Evolutionary conservation across 257 asterid species (phyloP).

Genomic region (Fraxinus anomala): DNA sequence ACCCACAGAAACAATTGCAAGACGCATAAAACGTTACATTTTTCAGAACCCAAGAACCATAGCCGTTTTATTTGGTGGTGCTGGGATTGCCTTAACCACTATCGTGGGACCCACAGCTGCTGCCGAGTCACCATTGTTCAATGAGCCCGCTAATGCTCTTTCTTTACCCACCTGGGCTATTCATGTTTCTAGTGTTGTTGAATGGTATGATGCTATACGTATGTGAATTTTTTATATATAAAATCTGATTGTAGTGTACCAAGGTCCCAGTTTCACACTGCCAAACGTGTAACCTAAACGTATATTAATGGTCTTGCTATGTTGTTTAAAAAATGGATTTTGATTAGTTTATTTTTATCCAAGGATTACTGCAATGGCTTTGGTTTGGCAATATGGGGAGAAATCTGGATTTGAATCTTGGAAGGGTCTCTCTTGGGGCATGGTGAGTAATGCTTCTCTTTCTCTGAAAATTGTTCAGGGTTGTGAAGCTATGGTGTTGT

Average conservation of each 20-base stretch:
- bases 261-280: neutral
- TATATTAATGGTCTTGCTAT: neutral
- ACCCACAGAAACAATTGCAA: conserved; percentile 24
- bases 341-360: conserved; percentile 4
- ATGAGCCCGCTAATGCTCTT: conserved; percentile 88
- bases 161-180: conserved; percentile 95
- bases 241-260: neutral
- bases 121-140: conserved; percentile 47
- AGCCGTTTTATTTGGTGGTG: conserved; percentile 51
- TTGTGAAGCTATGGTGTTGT: neutral
- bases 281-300: neutral
- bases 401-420: conserved; percentile 86
- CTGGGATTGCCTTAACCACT: conserved; percentile 60
- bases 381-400: conserved; percentile 97
- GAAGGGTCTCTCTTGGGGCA: conserved; percentile 99
- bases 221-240: neutral
- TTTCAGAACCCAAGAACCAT: conserved; percentile 34
- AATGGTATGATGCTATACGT: conserved; percentile 54
- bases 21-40: conserved; percentile 12
- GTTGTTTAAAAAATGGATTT: neutral
- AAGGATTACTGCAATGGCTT: conserved; percentile 91
- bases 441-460: conserved; percentile 55
- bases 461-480: neutral
- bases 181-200: conserved; percentile 95
- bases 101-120: conserved; percentile 54